Evolutionary conservation across 768 basidiomycete species (phyloP), one percentile per base, ranked within the genome.

Genomic region (Suillus ampliporus): DNA sequence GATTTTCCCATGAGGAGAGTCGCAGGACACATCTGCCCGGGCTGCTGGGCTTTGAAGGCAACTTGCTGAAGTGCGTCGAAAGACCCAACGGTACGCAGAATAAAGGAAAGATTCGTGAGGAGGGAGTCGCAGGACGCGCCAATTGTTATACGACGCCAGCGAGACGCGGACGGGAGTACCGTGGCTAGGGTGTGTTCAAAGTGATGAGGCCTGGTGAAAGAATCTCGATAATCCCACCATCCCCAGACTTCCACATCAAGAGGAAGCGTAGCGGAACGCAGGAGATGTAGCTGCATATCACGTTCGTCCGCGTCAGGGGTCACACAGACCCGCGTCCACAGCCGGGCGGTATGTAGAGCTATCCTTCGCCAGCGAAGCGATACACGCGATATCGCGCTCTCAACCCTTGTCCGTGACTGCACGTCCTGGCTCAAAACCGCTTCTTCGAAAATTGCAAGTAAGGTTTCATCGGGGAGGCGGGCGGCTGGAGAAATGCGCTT

Each of bases 331-430:
- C 67, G 67, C 26, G 71, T 68, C 74, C 74, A 75, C 37, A 75
- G 57, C 17, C 72, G 71, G 6, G 76, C 68, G 23, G 72, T 71
- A 54, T 76, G 65, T 31, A 77, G 61, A 17, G 69, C 69, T n/a
- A 75, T 64, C 37, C 67, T 61, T 63, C 76, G 70, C 74, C 76
- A 77, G 40, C 73, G 67, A 44, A 68, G 76, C 26, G 72, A 76
- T 13, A 77, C 76, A 28, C 67, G 67, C 52, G 76, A 69, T 17
- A 77, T 66, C 51, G 58, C 60, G 4, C 64, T 73, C 47, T 74
- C 73, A 17, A 61, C 61, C 38, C 69, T 67, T 46, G 58, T 62
- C 34, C 63, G 70, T 5, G 48, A 65, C 28, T 64, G 54, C 1
- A 68, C 50, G 37, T 75, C 67, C 40, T 76, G 71, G 34, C 65